These are phyloP conservation scores for Jasminum sambac DNA, from an alignment of 257 asterid genomes.

Conservation along the genomic window DNA sequence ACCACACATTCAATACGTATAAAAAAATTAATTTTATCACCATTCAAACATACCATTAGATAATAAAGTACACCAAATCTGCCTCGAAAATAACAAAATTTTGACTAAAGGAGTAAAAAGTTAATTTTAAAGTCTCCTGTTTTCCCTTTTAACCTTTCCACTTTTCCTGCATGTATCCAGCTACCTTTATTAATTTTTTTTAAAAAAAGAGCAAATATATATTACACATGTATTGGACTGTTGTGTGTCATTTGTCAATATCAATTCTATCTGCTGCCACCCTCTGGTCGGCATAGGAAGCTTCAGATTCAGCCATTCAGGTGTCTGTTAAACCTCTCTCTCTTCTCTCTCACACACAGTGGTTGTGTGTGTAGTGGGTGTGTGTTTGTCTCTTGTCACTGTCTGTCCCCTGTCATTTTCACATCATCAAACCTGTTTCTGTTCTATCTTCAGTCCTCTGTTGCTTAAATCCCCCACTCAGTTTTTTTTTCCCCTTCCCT, in stretches of 20 bases:
- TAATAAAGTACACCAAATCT: no score
- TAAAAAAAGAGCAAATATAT: background rate
- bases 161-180: no score
- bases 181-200: no score
- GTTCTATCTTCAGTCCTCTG: slow-evolving; percentile 15
- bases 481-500: slow-evolving; percentile 3
- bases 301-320: slow-evolving; percentile 38
- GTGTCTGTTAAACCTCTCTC: slow-evolving; percentile 35
- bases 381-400: slow-evolving; percentile 41
- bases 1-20: no score
- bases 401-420: slow-evolving; percentile 38
- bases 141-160: no score
- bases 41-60: no score
- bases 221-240: background rate
- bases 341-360: slow-evolving; percentile 21
- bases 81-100: no score
- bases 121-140: background rate
- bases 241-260: slow-evolving; percentile 43
- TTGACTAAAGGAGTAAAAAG: no score
- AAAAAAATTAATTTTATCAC: no score
- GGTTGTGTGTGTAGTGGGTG: slow-evolving; percentile 28
- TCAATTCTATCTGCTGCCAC: slow-evolving; percentile 51
- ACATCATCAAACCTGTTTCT: slow-evolving; percentile 14
- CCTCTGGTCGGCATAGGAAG: slow-evolving; percentile 65
- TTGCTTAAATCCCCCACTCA: slow-evolving; percentile 39